A percentile compares a stretch with the other conserved stretches of the same genome.
phyloP scores from a whole-genome alignment of 495 filamentous ascomycete species.

The Neurospora tetraspora region DNA sequence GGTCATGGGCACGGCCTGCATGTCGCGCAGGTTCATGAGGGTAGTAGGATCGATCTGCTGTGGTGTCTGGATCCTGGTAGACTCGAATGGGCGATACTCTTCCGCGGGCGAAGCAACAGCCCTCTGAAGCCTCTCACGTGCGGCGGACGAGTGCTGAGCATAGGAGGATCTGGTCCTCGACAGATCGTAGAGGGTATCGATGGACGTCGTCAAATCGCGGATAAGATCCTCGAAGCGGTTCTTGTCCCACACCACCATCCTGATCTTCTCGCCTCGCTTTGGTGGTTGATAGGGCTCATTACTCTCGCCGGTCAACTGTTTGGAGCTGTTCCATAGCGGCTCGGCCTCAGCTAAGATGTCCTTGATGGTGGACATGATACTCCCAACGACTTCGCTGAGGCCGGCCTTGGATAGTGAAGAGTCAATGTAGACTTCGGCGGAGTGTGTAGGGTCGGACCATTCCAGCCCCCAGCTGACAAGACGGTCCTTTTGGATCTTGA shows the following conservation, averaged over 20 bases:
- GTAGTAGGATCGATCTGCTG: conserved; percentile 39
- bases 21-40: conserved; percentile 31
- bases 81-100: conserved; percentile 40
- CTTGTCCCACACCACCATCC: conserved; percentile 47
- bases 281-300: conserved; percentile 24
- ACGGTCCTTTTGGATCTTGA: conserved; percentile 60
- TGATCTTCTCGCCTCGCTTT: conserved; percentile 32
- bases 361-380: conserved; percentile 83
- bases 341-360: conserved; percentile 81
- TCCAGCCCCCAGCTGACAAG: conserved; percentile 82
- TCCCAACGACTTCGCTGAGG: conserved; percentile 75
- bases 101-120: conserved; percentile 23
- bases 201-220: conserved; percentile 68
- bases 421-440: conserved; percentile 62
- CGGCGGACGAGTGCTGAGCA: conserved; percentile 18
- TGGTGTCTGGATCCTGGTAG: conserved; percentile 44
- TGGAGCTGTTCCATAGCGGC: conserved; percentile 52
- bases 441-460: conserved; percentile 65
- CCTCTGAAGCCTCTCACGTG: conserved; percentile 14
- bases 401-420: conserved; percentile 75
- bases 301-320: conserved; percentile 33
- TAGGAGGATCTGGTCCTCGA: conserved; percentile 56
- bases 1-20: conserved; percentile 32
- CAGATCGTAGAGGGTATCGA: conserved; percentile 83
- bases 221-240: conserved; percentile 58